Base-by-base conservation (phyloP, 352 stramenopile species). In the Albugo laibachii region DNA sequence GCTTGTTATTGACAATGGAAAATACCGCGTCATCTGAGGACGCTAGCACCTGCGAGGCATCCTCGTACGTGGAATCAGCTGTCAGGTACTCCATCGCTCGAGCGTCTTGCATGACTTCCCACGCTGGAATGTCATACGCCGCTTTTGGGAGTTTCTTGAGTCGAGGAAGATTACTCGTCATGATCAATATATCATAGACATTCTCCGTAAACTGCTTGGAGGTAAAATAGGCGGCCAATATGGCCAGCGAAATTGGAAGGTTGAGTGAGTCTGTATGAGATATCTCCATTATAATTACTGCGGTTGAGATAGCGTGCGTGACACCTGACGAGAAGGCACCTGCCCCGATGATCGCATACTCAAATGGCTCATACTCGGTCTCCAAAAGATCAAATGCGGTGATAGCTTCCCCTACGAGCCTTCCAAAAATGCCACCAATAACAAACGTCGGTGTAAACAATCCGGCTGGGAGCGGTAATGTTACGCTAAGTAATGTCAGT, bases 251-350 rank as follows among this genome's bases (percentile, higher is more conserved):
- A 13, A 94, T 70, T 19, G 82, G 82, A n/a, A 93, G 53, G 19
- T 85, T 83, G 14, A 95, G 60, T 12, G 70, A 64, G 47, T 92
- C 70, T 6, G 84, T 78, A 50, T 89, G 80, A 11, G 75, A 92
- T 46, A 95, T 71, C 57, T 97, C 88, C 71, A 96, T 95, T 45
- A 89, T 87, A 50, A 97, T 97, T 18, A 94, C 83, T 18, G 87
- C 88, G 0, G 81, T 95, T 11, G 77, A 94, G 38, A 96, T 80
- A 10, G 86, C 81, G 44, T 92, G 67, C 15, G 88, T 96, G n/a
- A 95, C 85, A 40, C 83, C 84, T 1, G 82, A 87, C 0, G 80
- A 85, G 45, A 96, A 94, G 11, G 83, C 82, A 2, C 80, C 84
- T 35, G 87, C 87, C 16, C 85, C 88, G 34, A 96, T 85, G 48